Conservation (phyloP, 2,329 filamentous ascomycete species). For the Venturia oleaginea region DNA sequence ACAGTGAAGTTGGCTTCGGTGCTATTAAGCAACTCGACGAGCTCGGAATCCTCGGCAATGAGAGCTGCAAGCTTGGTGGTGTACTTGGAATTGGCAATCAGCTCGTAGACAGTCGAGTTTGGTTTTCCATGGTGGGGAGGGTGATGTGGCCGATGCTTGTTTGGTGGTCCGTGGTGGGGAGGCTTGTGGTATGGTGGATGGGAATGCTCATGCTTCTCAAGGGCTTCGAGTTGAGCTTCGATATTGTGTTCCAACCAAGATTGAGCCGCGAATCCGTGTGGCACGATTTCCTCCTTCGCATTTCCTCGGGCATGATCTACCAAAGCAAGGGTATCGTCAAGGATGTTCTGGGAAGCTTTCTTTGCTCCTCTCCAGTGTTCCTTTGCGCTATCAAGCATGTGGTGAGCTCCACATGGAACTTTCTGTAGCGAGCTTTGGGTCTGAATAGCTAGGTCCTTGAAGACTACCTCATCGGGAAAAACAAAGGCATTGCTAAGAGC, state of each 20-base stretch:
- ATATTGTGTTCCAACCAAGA: slow-evolving; percentile 15
- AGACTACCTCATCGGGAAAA: slow-evolving; percentile 42
- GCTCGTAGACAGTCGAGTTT: slow-evolving; percentile 69
- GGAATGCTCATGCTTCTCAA: slow-evolving; percentile 11
- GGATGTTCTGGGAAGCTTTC: slow-evolving; percentile 35
- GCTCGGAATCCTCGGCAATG: slow-evolving; percentile 61
- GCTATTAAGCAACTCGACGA: slow-evolving; percentile 65
- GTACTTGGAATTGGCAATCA: slow-evolving; percentile 66
- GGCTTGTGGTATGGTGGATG: slow-evolving; percentile 19
- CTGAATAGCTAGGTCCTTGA: slow-evolving; percentile 34
- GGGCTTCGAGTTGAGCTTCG: slow-evolving; percentile 15
- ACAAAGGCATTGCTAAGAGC: slow-evolving; percentile 44
- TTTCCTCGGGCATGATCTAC: slow-evolving; percentile 39
- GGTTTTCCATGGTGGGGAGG: slow-evolving; percentile 28
- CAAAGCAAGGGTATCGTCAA: slow-evolving; percentile 35
- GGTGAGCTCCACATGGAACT: slow-evolving; percentile 27
- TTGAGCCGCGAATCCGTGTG: slow-evolving; percentile 27
- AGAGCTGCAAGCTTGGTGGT: slow-evolving; percentile 68
- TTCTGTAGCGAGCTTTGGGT: slow-evolving; percentile 21
- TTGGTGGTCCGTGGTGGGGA: slow-evolving; percentile 17
- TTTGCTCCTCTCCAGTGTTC: slow-evolving; percentile 23
- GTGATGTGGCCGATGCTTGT: slow-evolving; percentile 19
- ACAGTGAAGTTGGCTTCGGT: slow-evolving; percentile 68
- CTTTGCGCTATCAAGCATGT: slow-evolving; percentile 26
- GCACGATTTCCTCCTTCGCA: slow-evolving; percentile 27